Evolutionary conservation across 1,284 basidiomycete species (phyloP), one percentile per base, ranked within the genome.

Genomic region (Trametes hirsuta): DNA sequence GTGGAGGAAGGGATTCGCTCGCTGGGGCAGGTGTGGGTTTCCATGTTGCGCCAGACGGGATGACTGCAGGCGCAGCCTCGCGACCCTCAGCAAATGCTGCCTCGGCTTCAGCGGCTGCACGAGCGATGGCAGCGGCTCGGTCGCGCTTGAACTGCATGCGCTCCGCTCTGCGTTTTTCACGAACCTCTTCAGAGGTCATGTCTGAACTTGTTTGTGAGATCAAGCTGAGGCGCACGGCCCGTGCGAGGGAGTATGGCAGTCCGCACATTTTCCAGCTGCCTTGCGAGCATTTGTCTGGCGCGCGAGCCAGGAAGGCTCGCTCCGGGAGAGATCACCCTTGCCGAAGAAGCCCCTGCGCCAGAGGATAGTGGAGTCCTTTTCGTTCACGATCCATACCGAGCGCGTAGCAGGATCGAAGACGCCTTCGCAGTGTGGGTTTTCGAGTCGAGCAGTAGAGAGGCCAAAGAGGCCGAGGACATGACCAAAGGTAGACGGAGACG

Each of bases 341-440:
- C 97, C 97, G 73, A 98, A 99, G 79, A 98, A 98, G 0, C 97
- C 97, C 59, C 91, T 80, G 46, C 85, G 81, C 93, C 97, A 99
- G 25, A 99, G 81, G 1, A 89, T 76, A 65, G 80, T 79, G 39
- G 86, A 84, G 70, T 93, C 85, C 22, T 75, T 78, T 24, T 78
- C 72, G 59, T 88, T 82, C 0, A 80, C 76, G 1, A 97, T 81
- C 92, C 93, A 96, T 9, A 97, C 90, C 0, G 90, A 91, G 35
- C 84, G 84, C 15, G 93, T 93, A 1, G 81, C 70, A 1, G 81
- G 72, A 70, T 97, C 95, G 61, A 91, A 88, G 4, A 86, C 69
- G 4, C 91, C 94, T 70, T 84, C 80, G 65, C 85, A 86, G 55
- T 85, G 81, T 2, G 88, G 85, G 61, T 84, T 88, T 64, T 83